A percentile compares a stretch with the other conserved stretches of the same genome.
Evolutionary conservation across 2,329 filamentous ascomycete species (phyloP).

Genomic region (Rhynchosporium secalis): DNA sequence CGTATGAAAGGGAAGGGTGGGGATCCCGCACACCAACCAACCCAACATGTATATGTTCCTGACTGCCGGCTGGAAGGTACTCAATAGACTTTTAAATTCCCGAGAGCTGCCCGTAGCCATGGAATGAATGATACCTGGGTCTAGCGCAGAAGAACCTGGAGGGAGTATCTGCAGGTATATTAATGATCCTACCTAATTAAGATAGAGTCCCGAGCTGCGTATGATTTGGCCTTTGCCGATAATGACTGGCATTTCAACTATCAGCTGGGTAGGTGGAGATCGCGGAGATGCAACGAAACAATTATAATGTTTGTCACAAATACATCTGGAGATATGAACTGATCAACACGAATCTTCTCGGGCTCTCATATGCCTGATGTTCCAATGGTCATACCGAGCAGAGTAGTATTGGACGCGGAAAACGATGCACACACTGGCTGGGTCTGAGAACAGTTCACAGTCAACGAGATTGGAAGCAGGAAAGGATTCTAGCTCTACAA

Average conservation of each 20-base stretch:
- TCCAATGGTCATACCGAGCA: no score
- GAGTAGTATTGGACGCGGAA: no score
- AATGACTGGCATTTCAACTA: slow-evolving; percentile 1
- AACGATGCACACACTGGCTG: no score
- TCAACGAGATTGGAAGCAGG: no score
- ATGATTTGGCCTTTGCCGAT: neutral
- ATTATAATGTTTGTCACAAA: neutral
- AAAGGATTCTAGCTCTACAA: no score
- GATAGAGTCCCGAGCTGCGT: neutral
- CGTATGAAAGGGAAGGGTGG: no score
- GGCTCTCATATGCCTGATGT: no score
- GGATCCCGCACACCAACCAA: no score
- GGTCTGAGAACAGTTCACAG: no score
- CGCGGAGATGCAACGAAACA: slow-evolving; percentile 10
- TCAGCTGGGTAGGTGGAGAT: neutral
- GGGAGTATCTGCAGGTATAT: neutral
- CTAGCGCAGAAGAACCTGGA: neutral
- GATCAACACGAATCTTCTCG: no score
- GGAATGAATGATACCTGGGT: neutral
- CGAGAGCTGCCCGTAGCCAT: no score
- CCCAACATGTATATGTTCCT: neutral
- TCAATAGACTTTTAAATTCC: no score
- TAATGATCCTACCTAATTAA: neutral
- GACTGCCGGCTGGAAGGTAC: neutral
- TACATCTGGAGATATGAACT: neutral